A percentile compares a stretch with the other conserved stretches of the same genome.
phyloP scores from a whole-genome alignment of 495 filamentous ascomycete species.

The Aspergillus nanangensis region DNA sequence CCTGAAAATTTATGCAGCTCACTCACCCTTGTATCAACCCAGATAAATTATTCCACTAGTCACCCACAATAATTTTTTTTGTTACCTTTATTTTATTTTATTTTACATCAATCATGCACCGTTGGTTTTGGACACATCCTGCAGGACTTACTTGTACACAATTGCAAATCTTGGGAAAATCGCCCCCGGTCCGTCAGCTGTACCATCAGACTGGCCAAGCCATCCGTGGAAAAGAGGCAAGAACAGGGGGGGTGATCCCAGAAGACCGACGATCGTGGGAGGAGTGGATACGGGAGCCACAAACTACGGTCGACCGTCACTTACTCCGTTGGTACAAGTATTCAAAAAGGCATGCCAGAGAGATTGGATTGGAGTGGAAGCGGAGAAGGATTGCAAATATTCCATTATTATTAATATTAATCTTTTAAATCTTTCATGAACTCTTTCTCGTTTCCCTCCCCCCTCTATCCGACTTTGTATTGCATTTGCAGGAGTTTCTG shows the following conservation, averaged over 20 bases:
- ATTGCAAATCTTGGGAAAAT: not conserved
- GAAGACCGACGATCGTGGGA: conserved; percentile 42
- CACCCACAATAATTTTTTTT: not conserved
- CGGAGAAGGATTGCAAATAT: not conserved
- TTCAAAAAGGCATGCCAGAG: not conserved
- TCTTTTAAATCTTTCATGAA: not conserved
- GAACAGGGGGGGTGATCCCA: conserved; percentile 28
- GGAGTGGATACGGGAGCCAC: conserved; percentile 31
- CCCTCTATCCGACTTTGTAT: no score
- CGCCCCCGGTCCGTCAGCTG: conserved; percentile 8
- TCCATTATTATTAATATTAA: not conserved
- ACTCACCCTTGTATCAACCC: not conserved
- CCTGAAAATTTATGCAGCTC: not conserved
- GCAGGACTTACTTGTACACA: not conserved
- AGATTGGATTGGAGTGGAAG: not conserved
- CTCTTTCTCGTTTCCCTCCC: no score
- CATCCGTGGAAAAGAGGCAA: conserved; percentile 17
- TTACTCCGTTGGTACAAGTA: conserved; percentile 4
- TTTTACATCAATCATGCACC: not conserved
- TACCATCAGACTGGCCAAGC: conserved; percentile 13
- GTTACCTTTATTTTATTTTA: no score
- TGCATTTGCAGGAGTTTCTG: no score
- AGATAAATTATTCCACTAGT: not conserved
- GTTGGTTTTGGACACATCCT: not conserved
- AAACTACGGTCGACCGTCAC: conserved; percentile 25